Conservation (phyloP, 768 basidiomycete genomes). For the Mycena albidolilacea region DNA sequence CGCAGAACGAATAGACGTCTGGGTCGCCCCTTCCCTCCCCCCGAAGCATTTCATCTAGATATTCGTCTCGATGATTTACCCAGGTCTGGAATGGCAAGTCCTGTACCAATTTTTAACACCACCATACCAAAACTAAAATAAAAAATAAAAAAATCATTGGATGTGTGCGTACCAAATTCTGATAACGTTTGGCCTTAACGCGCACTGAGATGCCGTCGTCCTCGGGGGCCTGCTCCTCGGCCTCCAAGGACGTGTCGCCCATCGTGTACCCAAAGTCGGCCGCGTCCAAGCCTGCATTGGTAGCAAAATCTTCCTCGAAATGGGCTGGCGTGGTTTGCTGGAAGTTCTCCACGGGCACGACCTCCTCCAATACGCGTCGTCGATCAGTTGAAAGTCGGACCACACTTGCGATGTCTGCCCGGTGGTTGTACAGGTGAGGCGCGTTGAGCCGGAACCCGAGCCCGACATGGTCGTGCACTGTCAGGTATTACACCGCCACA, state of each 20-base stretch:
- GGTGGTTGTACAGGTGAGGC: too few species aligned
- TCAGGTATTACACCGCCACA: too few species aligned
- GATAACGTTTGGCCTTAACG: too few species aligned
- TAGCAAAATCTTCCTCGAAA: neutral
- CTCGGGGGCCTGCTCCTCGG: neutral
- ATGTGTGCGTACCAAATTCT: slow-evolving; percentile 1
- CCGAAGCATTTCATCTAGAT: slow-evolving; percentile 9
- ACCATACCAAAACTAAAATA: neutral
- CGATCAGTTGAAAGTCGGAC: neutral
- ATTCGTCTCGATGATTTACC: neutral
- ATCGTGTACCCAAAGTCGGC: neutral
- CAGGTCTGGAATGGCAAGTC: neutral
- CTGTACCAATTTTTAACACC: neutral
- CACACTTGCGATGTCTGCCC: too few species aligned
- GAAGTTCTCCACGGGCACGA: neutral
- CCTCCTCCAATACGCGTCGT: neutral
- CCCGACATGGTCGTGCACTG: too few species aligned
- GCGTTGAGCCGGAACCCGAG: too few species aligned
- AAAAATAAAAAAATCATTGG: too few species aligned
- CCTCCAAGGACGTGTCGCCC: neutral
- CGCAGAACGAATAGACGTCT: neutral
- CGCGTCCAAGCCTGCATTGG: neutral
- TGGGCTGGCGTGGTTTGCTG: neutral
- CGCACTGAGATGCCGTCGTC: too few species aligned
- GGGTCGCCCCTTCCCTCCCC: neutral